Conservation (phyloP, 73 alveolate species). For the Urostyla sp. region DNA sequence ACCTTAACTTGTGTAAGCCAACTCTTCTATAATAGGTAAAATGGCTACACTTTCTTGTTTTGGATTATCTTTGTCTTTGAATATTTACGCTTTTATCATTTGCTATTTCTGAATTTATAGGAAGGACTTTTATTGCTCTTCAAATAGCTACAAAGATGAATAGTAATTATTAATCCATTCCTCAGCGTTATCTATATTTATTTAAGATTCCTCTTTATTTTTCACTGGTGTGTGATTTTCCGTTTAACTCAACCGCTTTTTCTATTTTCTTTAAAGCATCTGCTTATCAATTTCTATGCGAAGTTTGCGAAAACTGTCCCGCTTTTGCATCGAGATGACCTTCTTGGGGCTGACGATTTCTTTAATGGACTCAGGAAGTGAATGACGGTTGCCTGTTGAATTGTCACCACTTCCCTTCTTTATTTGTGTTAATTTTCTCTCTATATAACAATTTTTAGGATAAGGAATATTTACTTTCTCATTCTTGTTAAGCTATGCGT, state of each 20-base stretch:
- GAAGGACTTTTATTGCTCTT: slow-evolving; percentile 1
- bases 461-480: slow-evolving; percentile 17
- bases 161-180: slow-evolving; percentile 46
- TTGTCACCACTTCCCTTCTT: slow-evolving; percentile 9
- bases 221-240: slow-evolving; percentile 7
- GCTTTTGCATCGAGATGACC: slow-evolving; percentile 22
- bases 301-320: slow-evolving; percentile 48
- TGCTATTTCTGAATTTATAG: slow-evolving; percentile 20
- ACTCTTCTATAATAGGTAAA: too few species aligned
- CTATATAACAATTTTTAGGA: background rate
- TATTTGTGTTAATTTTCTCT: slow-evolving; percentile 24
- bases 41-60: too few species aligned
- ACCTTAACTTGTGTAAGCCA: too few species aligned
- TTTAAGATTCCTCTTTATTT: background rate
- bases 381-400: slow-evolving; percentile 2
- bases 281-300: slow-evolving; percentile 5
- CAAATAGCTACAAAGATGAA: slow-evolving; percentile 17
- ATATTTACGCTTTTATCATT: too few species aligned
- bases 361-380: slow-evolving; percentile 28
- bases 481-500: slow-evolving; percentile 7
- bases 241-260: background rate
- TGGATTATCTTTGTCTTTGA: too few species aligned
- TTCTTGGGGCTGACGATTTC: slow-evolving; percentile 33
- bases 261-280: slow-evolving; percentile 6
- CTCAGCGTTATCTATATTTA: slow-evolving; percentile 33